A percentile compares a stretch with the other conserved stretches of the same genome.
Evolutionary conservation across 768 basidiomycete species (phyloP).

Genomic region (Tylopilus cervinicoccineus): DNA sequence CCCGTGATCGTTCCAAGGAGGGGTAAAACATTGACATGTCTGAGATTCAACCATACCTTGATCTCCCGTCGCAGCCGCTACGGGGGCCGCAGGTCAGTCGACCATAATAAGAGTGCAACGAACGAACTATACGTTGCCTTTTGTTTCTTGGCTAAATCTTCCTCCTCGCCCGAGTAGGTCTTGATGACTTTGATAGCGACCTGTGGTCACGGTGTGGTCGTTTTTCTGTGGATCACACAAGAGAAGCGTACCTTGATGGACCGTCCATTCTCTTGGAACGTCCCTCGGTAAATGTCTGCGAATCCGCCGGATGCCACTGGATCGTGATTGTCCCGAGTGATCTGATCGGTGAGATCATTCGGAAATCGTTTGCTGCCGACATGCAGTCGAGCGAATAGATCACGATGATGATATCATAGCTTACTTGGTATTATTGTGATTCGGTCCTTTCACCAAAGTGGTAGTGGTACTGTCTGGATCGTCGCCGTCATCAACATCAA

Average conservation of each 20-base stretch:
- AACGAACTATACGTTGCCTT: neutral
- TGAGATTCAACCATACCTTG: conserved; percentile 21
- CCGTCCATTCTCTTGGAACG: neutral
- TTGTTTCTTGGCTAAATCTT: neutral
- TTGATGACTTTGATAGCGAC: conserved; percentile 1
- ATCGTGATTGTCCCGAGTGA: neutral
- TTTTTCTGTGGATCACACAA: neutral
- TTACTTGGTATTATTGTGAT: neutral
- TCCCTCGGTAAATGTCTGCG: conserved; percentile 5
- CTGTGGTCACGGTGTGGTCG: neutral
- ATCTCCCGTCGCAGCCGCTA: conserved; percentile 4
- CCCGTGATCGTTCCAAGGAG: conserved; percentile 20
- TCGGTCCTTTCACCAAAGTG: neutral
- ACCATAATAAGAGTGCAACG: too few relatives aligned
- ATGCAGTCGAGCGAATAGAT: neutral
- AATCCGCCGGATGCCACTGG: conserved; percentile 6
- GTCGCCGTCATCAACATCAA: neutral
- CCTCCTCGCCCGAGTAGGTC: neutral
- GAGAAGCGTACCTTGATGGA: neutral
- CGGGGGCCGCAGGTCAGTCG: neutral
- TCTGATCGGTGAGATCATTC: neutral
- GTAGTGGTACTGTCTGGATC: neutral
- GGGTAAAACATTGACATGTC: conserved; percentile 22
- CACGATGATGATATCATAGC: neutral
- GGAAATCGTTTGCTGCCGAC: neutral